Percentiles rank a stretch among this genome's conserved stretches.
phyloP scores from a whole-genome alignment of 139 green algal genomes.

The Spirogloea muscicola region DNA sequence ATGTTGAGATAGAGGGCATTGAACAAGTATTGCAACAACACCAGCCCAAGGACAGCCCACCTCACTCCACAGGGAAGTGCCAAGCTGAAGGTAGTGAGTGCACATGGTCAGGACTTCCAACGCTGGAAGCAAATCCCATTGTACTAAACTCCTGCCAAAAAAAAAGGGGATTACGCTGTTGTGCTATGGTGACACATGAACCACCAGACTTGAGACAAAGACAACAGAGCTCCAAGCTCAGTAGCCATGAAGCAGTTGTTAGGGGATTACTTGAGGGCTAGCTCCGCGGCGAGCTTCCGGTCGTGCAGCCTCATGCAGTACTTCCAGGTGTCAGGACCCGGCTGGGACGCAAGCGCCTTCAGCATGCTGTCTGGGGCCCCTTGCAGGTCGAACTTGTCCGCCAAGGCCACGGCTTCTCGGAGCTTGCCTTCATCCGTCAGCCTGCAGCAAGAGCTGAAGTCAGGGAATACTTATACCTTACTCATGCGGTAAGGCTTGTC shows the following conservation, averaged over 20 bases:
- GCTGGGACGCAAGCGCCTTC: not conserved
- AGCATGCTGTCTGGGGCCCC: slow-evolving; percentile 41
- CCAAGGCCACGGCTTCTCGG: slow-evolving; percentile 23
- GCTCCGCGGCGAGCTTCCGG: slow-evolving; percentile 22
- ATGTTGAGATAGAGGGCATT: too few species aligned
- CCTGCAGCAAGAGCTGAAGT: too few species aligned
- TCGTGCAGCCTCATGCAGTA: slow-evolving; percentile 35
- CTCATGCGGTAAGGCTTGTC: too few species aligned
- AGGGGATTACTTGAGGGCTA: slow-evolving; percentile 38
- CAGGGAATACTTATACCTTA: too few species aligned
- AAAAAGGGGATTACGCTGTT: too few species aligned
- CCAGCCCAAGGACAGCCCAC: not conserved
- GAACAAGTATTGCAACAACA: too few species aligned
- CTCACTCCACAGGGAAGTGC: not conserved
- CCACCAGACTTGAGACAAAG: too few species aligned
- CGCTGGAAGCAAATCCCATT: slow-evolving; percentile 15
- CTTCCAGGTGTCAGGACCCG: slow-evolving; percentile 25
- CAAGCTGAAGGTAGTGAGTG: not conserved
- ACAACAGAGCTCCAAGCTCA: too few species aligned
- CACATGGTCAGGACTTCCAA: slow-evolving; percentile 27
- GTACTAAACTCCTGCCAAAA: slow-evolving; percentile 12
- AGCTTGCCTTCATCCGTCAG: slow-evolving; percentile 33
- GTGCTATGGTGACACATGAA: too few species aligned
- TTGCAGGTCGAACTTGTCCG: slow-evolving; percentile 33
- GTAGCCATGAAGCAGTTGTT: too few species aligned